Evolutionary conservation across 2,329 filamentous ascomycete genomes (phyloP), one percentile per base, ranked within the genome.

Genomic region (Biscogniauxia sp.): DNA sequence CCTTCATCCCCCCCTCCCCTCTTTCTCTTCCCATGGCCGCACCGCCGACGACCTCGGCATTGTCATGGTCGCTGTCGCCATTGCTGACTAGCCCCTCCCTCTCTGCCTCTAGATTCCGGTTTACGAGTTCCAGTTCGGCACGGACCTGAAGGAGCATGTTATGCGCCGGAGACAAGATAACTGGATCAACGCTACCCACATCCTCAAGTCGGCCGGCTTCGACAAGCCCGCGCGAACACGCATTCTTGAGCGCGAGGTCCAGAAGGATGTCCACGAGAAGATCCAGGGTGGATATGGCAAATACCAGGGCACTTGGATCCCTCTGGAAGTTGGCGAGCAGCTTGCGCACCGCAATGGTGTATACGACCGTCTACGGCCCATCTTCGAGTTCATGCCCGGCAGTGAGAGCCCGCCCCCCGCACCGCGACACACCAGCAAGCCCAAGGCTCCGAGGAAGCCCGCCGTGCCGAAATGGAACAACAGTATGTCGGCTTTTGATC

Each of bases 111-210:
- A 97, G 92, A 93, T 97, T 63, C 94, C 94, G 41, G 94, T 98
- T 11, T 97, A 95, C 74, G 95, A 98, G 74, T 95, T 87, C 77
- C 93, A 96, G 74, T 89, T 96, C 69, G 92, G 89, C 41, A 83
- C 82, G 67, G 92, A 96, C 73, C 73, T 88, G 32, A 88, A 89
- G 73, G 85, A 90, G 70, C 92, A 97, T 91, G 91, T 98, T 66
- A 99, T 99, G 95, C 90, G 95, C 75, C 87, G 95, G 55, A 88
- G 94, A 62, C 85, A 88, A 57, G 95, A 99, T 76, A 88, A 98
- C 77, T 99, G 94, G 93, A 95, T 99, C 79, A 99, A 99, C 81
- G 95, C 95, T n/a, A 99, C 95, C 57, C 95, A 99, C 74, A 98
- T 99, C 62, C 81, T 99, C 54, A 99, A 99, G 74, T 92, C 96